These are phyloP conservation scores for Neoarthrinium moseri DNA, from an alignment of 2,329 filamentous ascomycete genomes.

Conservation along the genomic window DNA sequence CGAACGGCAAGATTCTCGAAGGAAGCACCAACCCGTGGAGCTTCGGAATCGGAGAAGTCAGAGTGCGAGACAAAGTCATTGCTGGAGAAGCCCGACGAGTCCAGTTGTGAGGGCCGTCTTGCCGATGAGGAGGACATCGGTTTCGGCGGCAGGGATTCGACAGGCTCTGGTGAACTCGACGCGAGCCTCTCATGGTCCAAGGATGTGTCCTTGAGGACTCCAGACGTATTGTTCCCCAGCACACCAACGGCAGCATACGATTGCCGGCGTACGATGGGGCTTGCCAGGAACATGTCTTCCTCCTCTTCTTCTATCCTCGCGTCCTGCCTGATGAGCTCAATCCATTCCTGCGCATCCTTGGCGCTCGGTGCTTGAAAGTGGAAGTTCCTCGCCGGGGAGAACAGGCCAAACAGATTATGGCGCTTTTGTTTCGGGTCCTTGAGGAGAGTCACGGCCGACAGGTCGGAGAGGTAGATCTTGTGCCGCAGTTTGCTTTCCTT, in stretches of 20 bases:
- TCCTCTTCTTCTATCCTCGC: constrained; percentile 87
- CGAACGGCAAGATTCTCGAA: constrained; percentile 48
- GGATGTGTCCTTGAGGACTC: constrained; percentile 17
- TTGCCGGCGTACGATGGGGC: constrained; percentile 55
- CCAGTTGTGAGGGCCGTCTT: constrained; percentile 60
- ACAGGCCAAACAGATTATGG: constrained; percentile 86
- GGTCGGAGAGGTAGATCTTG: constrained; percentile 82
- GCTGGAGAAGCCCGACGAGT: constrained; percentile 62
- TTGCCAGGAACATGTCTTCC: constrained; percentile 75
- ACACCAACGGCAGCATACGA: constrained; percentile 34
- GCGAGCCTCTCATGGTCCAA: constrained; percentile 40
- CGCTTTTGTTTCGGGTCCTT: constrained; percentile 87
- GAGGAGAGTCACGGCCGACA: constrained; percentile 86
- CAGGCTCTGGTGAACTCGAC: constrained; percentile 63
- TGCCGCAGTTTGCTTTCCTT: constrained; percentile 87
- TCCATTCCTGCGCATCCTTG: constrained; percentile 82
- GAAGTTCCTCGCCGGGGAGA: constrained; percentile 87
- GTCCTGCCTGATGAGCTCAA: constrained; percentile 74
- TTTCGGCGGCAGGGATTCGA: constrained; percentile 36
- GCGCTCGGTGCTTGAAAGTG: constrained; percentile 77
- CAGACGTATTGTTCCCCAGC: constrained; percentile 18
- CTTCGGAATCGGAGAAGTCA: constrained; percentile 76
- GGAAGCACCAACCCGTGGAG: constrained; percentile 47
- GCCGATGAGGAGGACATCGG: constrained; percentile 29
- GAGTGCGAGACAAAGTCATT: constrained; percentile 77